phyloP scores from a whole-genome alignment of 345 rosid species.

The Pistacia integerrima region DNA sequence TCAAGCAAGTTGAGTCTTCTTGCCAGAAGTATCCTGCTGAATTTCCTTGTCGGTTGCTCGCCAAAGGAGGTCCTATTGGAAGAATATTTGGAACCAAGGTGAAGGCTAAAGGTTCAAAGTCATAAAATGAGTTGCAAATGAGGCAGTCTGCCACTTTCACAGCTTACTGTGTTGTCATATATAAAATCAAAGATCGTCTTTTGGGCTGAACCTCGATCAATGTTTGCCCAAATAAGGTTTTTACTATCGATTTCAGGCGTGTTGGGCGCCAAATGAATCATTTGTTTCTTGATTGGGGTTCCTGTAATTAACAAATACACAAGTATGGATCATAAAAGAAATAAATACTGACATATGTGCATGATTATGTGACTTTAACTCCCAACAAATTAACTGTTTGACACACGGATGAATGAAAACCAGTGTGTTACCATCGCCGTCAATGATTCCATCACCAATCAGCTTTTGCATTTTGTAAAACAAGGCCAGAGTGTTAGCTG shows the following conservation, averaged over 20 bases:
- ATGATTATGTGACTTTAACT: no score
- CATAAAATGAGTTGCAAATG: slow-evolving; percentile 31
- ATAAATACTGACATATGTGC: no score
- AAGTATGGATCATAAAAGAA: not conserved
- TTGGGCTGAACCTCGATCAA: not conserved
- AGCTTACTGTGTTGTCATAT: not conserved
- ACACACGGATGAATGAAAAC: no score
- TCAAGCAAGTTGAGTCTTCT: slow-evolving; percentile 32
- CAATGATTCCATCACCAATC: slow-evolving; percentile 10
- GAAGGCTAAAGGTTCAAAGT: slow-evolving; percentile 34
- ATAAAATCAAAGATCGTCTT: not conserved
- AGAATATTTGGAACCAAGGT: not conserved
- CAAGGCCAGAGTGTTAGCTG: not conserved
- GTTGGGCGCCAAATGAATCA: not conserved
- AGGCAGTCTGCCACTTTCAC: not conserved
- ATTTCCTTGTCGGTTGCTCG: not conserved
- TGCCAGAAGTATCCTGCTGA: slow-evolving; percentile 34
- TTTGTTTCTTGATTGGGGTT: not conserved
- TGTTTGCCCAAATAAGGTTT: not conserved
- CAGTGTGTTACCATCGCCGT: slow-evolving; percentile 4
- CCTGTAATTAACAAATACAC: not conserved
- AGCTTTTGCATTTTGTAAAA: not conserved
- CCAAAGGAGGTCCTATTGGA: slow-evolving; percentile 35
- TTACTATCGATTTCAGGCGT: not conserved
- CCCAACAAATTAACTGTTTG: no score